Conservation (phyloP, 129 eudicot species). For the Flaveria brownii region DNA sequence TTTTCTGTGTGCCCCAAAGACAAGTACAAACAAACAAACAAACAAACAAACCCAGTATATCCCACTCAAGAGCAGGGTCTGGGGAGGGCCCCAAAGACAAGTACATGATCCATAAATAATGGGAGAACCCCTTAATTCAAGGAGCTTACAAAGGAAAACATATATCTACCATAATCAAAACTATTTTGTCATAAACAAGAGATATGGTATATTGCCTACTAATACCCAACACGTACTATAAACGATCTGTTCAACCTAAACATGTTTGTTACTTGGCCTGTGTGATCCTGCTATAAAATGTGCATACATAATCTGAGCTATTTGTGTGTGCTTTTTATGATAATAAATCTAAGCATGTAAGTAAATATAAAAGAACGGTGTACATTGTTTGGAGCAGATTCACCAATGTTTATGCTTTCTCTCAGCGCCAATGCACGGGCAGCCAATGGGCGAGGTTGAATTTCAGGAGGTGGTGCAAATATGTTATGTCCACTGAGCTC, state of each 20-base stretch:
- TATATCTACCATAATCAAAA: too few relatives aligned
- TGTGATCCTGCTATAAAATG: not conserved
- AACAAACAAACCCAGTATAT: too few relatives aligned
- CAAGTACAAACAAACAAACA: too few relatives aligned
- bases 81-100: too few relatives aligned
- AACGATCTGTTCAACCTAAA: not conserved
- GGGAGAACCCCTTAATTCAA: too few relatives aligned
- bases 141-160: too few relatives aligned
- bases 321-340: not conserved
- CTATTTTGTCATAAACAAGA: too few relatives aligned
- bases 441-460: slow-evolving; percentile 80
- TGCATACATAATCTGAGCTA: not conserved
- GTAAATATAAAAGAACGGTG: slow-evolving; percentile 9
- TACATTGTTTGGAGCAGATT: slow-evolving; percentile 55
- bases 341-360: slow-evolving; percentile 6
- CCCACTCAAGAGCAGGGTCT: too few relatives aligned
- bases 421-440: slow-evolving; percentile 76
- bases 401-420: slow-evolving; percentile 80
- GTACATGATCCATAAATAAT: too few relatives aligned
- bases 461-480: slow-evolving; percentile 94
- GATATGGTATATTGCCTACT: too few relatives aligned
- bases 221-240: not conserved
- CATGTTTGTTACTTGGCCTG: not conserved
- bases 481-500: slow-evolving; percentile 93
- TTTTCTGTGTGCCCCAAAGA: too few relatives aligned